These are phyloP conservation scores for Ganoderma lingzhi DNA, from an alignment of 1,284 basidiomycete genomes.

Conservation along the genomic window DNA sequence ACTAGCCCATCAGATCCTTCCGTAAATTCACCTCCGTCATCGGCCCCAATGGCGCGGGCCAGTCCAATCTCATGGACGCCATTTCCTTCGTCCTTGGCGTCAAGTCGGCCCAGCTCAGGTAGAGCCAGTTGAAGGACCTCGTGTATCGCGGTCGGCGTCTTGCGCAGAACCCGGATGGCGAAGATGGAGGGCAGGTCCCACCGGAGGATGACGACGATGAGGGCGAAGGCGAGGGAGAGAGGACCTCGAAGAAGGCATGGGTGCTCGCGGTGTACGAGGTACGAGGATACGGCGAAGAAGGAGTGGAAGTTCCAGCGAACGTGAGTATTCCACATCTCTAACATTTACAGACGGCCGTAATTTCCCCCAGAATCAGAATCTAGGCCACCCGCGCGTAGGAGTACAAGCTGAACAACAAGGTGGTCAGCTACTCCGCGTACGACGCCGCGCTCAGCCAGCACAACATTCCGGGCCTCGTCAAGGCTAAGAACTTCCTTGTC, in stretches of 20 bases:
- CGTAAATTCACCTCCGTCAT: conserved; percentile 95
- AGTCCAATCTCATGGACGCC: conserved; percentile 99
- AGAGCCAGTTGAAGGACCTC: conserved; percentile 93
- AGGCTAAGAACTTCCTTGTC: conserved; percentile 99
- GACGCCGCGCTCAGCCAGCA: conserved; percentile 86
- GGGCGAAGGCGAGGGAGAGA: conserved; percentile 67
- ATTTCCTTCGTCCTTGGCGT: conserved; percentile 99
- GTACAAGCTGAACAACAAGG: conserved; percentile 84
- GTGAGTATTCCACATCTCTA: conserved; percentile 57
- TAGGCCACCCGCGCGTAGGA: conserved; percentile 87
- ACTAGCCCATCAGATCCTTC: conserved; percentile 92
- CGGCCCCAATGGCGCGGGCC: conserved; percentile 98
- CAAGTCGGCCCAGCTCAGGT: conserved; percentile 92
- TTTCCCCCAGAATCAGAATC: conserved; percentile 61
- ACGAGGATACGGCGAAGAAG: conserved; percentile 73
- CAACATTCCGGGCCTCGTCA: conserved; percentile 88
- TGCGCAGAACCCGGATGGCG: conserved; percentile 61
- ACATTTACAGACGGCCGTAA: not conserved
- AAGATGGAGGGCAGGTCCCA: conserved; percentile 55
- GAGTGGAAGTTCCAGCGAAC: conserved; percentile 93
- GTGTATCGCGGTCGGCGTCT: conserved; percentile 92
- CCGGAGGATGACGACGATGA: conserved; percentile 57
- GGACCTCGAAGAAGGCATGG: conserved; percentile 92
- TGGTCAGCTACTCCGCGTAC: conserved; percentile 87
- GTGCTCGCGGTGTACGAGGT: conserved; percentile 86